Evolutionary conservation across 805 yeast species (phyloP).

Genomic region (Wickerhamomyces queroliae): DNA sequence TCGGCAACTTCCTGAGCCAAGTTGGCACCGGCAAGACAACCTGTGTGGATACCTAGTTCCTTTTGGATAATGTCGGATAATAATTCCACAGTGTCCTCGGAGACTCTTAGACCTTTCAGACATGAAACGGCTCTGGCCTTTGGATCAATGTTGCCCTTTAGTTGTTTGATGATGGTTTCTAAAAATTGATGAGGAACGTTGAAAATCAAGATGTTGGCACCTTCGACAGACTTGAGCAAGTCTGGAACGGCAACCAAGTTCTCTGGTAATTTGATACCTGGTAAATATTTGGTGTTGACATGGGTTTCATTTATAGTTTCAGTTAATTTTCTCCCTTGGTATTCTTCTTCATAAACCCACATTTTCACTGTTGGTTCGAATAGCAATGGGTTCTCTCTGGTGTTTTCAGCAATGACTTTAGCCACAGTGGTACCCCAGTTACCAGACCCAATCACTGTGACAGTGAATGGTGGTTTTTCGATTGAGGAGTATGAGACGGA

Average conservation of each 20-base stretch:
- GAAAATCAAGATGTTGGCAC: conserved; percentile 80
- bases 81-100: conserved; percentile 72
- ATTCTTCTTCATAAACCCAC: conserved; percentile 90
- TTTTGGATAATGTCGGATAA: conserved; percentile 70
- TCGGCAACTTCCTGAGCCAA: conserved; percentile 93
- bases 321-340: conserved; percentile 72
- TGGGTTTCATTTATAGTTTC: conserved; percentile 83
- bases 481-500: conserved; percentile 13
- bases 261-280: conserved; percentile 72
- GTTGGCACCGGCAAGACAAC: conserved; percentile 94
- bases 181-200: conserved; percentile 96
- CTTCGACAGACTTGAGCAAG: conserved; percentile 62
- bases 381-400: conserved; percentile 59
- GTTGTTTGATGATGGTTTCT: conserved; percentile 61
- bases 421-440: conserved; percentile 98
- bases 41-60: conserved; percentile 79
- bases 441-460: conserved; percentile 88
- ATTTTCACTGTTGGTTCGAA: conserved; percentile 70
- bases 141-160: conserved; percentile 66
- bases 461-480: conserved; percentile 36
- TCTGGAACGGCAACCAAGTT: conserved; percentile 84
- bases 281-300: conserved; percentile 88
- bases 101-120: conserved; percentile 87
- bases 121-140: conserved; percentile 84
- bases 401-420: conserved; percentile 86